Percentiles rank a stretch among this genome's conserved stretches.
Evolutionary conservation across 2,329 filamentous ascomycete species (phyloP).

Genomic region (Thielaviopsis populi): DNA sequence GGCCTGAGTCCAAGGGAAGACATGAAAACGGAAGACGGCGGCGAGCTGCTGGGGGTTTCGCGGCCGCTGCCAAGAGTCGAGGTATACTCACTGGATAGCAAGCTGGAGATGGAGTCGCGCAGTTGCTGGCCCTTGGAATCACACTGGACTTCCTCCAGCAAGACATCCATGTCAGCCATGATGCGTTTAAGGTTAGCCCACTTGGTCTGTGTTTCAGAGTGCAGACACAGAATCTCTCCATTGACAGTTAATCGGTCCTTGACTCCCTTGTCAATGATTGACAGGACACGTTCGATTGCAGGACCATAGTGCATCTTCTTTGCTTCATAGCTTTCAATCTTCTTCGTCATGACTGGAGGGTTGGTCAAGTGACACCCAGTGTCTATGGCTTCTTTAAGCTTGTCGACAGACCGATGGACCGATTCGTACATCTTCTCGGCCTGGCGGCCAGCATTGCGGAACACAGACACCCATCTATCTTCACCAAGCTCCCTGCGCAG

Average conservation of each 20-base stretch:
- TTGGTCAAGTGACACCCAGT: conserved; percentile 58
- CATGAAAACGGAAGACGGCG: conserved; percentile 47
- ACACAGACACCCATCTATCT: conserved; percentile 91
- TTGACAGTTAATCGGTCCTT: conserved; percentile 92
- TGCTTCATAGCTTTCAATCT: conserved; percentile 82
- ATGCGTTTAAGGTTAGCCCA: conserved; percentile 63
- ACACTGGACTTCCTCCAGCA: conserved; percentile 56
- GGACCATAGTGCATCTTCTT: conserved; percentile 91
- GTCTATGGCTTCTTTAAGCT: conserved; percentile 68
- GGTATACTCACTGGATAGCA: conserved; percentile 67
- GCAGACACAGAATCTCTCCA: conserved; percentile 77
- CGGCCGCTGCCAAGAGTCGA: conserved; percentile 47
- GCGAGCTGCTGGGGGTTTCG: conserved; percentile 56
- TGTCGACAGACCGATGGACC: conserved; percentile 70
- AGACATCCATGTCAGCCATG: conserved; percentile 60
- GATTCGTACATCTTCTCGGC: conserved; percentile 96
- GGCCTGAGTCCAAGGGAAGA: conserved; percentile 36
- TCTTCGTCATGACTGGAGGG: conserved; percentile 55
- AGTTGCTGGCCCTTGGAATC: conserved; percentile 56
- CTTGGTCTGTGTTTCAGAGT: conserved; percentile 70
- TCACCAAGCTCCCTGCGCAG: conserved; percentile 82
- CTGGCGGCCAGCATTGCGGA: conserved; percentile 79
- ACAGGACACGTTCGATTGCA: conserved; percentile 78
- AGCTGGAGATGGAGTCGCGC: conserved; percentile 78
- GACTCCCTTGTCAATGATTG: conserved; percentile 91